Base-by-base conservation (phyloP, 23 red algal species). In the Gracilaria gracilis region DNA sequence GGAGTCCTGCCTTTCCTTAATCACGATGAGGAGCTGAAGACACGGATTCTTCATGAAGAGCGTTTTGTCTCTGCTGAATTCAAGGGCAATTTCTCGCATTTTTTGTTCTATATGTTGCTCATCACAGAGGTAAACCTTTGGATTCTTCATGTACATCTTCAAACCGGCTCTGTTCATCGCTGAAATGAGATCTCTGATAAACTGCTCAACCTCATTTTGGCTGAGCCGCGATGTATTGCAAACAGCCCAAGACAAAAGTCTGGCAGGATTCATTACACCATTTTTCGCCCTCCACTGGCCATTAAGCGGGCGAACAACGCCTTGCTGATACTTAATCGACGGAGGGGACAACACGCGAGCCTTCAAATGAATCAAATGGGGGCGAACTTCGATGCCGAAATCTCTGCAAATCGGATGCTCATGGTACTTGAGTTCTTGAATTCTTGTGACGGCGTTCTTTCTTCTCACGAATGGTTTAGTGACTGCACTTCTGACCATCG, bases 1-100 rank as follows among this genome's bases (percentile, higher is more conserved):
- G 15, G 84, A 32, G 33, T 86, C 81, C 42, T 87, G 82, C 36
- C 54, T 15, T 2, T 81, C 76, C 75, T 72, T 80, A 31, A 94
- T 87, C 16, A 94, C 55, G 33, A 94, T 34, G 38, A 94, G 49
- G 36, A 94, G 61, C 51, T 94, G 92, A 27, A 87, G 71, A 16
- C 78, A 65, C 12, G 53, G 58, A 3, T 31, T 81, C 3, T 57
- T 24, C 92, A 80, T 67, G 36, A 32, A 36, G 49, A 37, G 47
- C 9, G 14, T 34, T 12, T 47, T 49, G 33, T 48, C 40, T n/a
- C 23, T 83, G 21, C 0, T 39, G 58, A 77, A 86, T 70, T 85
- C 64, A 31, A 23, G 19, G 37, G 80, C 15, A 20, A 90, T 67
- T 19, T 25, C 14, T 8, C 40, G 14, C 87, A 90, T 90, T 29